Base-by-base conservation (phyloP, 2,329 filamentous ascomycete species). In the Neonectria hederae region DNA sequence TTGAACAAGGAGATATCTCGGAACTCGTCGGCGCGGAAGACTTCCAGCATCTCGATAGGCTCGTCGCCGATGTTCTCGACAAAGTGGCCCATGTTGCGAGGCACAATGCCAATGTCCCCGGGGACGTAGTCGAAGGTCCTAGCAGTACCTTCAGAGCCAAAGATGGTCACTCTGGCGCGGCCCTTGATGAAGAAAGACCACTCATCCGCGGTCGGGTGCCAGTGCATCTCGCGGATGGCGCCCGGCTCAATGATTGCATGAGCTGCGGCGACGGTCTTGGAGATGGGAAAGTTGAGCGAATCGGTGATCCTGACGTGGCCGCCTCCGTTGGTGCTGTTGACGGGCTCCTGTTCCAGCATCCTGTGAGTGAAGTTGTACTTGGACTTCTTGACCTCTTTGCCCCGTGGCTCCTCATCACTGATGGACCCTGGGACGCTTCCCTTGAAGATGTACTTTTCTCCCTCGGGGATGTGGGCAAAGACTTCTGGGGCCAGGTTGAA, bases 11-110 rank as follows among this genome's bases (percentile, higher is more conserved):
- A 90, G 70, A 93, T 91, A 74, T 93, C 90, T 66, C 89, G 83
- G 75, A 93, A 94, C 75, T 89, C 84, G 68, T 91, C 87, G 0
- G 90, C 86, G 54, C 89, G 84, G 79, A 94, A 91, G 17, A 94
- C 88, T 78, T 94, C 92, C 11, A 94, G 80, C 77, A 94, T 91
- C 75, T 92, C 89, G 2, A 94, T 78, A 19, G 90, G 87, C 76
- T 93, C 90, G 53, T 92, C 87, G n/a, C 91, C 89, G 43, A 92
- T 87, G 71, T 94, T 94, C 83, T 95, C 91, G 58, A 95, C 90
- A 75, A 93, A 94, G 75, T 94, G 91, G 3, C 90, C 92, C 84
- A 92, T 92, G 75, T 92, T 92, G 73, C 84, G 84, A 0, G 92
- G 92, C 6, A 94, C 90, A 66, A 94, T 91, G 14, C 90, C 92